Percentiles rank a stretch among this genome's conserved stretches.
These are phyloP conservation scores for Psilocybe cyanescens DNA, from an alignment of 768 basidiomycete species.

Conservation along the genomic window DNA sequence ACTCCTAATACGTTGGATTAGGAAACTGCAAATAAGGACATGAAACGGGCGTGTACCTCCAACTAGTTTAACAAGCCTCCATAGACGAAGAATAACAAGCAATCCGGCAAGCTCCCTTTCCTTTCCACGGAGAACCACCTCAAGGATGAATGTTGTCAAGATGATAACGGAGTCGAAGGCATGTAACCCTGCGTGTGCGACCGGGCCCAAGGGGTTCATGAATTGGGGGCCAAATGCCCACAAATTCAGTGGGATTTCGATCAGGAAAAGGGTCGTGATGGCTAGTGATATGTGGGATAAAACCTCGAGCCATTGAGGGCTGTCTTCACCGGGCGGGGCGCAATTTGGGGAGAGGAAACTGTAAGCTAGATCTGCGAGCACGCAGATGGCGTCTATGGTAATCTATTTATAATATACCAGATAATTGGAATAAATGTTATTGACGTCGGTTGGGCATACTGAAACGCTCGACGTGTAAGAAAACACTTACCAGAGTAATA, in stretches of 20 bases:
- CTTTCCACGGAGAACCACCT: constrained; percentile 66
- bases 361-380: constrained; percentile 74
- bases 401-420: constrained; percentile 40
- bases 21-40: neutral
- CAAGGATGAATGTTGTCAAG: constrained; percentile 73
- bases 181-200: constrained; percentile 66
- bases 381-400: constrained; percentile 66
- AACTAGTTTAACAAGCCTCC: constrained; percentile 81
- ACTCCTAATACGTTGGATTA: constrained; percentile 50
- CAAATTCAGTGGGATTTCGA: constrained; percentile 74
- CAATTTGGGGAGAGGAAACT: constrained; percentile 65
- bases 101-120: constrained; percentile 74
- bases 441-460: constrained; percentile 7
- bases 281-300: constrained; percentile 63
- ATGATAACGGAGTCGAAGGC: constrained; percentile 76
- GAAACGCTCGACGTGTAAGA: neutral
- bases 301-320: constrained; percentile 65
- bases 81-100: constrained; percentile 75
- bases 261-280: constrained; percentile 74
- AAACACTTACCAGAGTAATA: constrained; percentile 54
- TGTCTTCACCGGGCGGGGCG: constrained; percentile 40
- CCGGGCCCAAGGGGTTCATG: constrained; percentile 63
- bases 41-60: constrained; percentile 34
- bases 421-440: neutral
- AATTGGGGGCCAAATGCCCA: constrained; percentile 68